These are phyloP conservation scores for Trichocomaceae sp. DNA, from an alignment of 2,329 filamentous ascomycete genomes.

Conservation along the genomic window DNA sequence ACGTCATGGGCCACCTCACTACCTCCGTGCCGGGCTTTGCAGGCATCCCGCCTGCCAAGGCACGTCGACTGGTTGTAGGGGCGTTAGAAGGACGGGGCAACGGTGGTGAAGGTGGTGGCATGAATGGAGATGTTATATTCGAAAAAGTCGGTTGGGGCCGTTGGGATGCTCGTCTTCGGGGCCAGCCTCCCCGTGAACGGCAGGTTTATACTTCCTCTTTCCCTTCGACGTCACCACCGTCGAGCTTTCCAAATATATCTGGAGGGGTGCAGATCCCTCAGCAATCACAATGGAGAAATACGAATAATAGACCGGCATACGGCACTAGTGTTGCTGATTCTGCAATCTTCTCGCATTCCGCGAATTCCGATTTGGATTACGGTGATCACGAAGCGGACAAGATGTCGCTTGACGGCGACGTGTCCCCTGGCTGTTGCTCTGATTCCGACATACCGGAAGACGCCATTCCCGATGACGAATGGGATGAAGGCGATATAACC, in stretches of 20 bases:
- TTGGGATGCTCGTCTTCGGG: constrained; percentile 78
- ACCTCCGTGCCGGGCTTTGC: constrained; percentile 90
- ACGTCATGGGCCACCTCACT: constrained; percentile 91
- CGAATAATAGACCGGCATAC: constrained; percentile 37
- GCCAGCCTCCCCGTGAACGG: constrained; percentile 44
- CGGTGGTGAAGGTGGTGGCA: constrained; percentile 47
- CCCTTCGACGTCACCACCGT: constrained; percentile 27
- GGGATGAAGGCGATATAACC: constrained; percentile 78
- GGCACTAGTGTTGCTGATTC: constrained; percentile 64
- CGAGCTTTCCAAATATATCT: constrained; percentile 44
- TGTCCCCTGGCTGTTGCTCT: constrained; percentile 54
- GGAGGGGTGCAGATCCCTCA: constrained; percentile 44
- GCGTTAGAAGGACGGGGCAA: constrained; percentile 74
- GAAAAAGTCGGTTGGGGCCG: constrained; percentile 97
- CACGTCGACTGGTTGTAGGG: constrained; percentile 82
- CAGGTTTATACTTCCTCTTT: constrained; percentile 37
- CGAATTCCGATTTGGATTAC: constrained; percentile 59
- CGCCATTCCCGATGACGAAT: constrained; percentile 63
- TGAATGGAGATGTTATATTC: constrained; percentile 57
- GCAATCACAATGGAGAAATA: constrained; percentile 25
- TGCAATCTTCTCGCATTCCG: constrained; percentile 64
- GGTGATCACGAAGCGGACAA: constrained; percentile 77
- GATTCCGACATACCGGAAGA: constrained; percentile 67
- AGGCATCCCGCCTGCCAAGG: constrained; percentile 80
- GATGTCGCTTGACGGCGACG: constrained; percentile 79